Conservation (phyloP, 441 rosid species). For the California macrophylla region DNA sequence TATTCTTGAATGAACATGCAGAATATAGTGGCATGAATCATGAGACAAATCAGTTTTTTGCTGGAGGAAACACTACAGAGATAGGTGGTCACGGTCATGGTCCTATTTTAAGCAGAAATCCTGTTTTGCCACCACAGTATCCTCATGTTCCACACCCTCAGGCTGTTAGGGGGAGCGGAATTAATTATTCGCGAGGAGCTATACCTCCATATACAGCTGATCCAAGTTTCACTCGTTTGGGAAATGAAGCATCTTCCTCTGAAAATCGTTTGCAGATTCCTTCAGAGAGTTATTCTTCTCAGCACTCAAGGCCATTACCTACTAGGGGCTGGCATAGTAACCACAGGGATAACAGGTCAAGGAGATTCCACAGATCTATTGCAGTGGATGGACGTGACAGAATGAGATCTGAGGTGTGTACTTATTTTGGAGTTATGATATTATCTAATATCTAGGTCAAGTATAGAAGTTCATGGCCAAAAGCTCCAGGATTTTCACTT, state of each 20-base stretch:
- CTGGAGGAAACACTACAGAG: slow-evolving; percentile 18
- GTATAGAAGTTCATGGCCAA: background rate
- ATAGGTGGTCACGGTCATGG: slow-evolving; percentile 11
- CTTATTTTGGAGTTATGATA: background rate
- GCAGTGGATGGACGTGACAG: slow-evolving; percentile 16
- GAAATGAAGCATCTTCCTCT: slow-evolving; percentile 14
- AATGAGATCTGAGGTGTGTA: slow-evolving; percentile 22
- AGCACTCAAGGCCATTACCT: slow-evolving; percentile 21
- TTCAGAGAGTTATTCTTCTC: slow-evolving; percentile 18
- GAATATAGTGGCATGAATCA: slow-evolving; percentile 17
- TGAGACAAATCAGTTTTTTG: slow-evolving; percentile 20
- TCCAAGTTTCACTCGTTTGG: slow-evolving; percentile 8
- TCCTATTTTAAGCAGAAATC: slow-evolving; percentile 23
- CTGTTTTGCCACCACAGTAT: slow-evolving; percentile 14
- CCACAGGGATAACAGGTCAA: slow-evolving; percentile 23
- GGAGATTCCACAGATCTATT: slow-evolving; percentile 20
- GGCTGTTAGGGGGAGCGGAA: slow-evolving; percentile 9
- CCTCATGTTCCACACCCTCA: slow-evolving; percentile 11
- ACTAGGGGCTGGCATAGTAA: slow-evolving; percentile 21
- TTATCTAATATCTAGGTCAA: background rate
- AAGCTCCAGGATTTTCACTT: background rate
- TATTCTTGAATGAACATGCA: slow-evolving; percentile 10
- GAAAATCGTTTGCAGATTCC: slow-evolving; percentile 15
- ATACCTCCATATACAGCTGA: slow-evolving; percentile 14
- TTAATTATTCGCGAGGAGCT: slow-evolving; percentile 16